Base-by-base conservation (phyloP, 2,329 filamentous ascomycete genomes). In the Trichoderma gracile region DNA sequence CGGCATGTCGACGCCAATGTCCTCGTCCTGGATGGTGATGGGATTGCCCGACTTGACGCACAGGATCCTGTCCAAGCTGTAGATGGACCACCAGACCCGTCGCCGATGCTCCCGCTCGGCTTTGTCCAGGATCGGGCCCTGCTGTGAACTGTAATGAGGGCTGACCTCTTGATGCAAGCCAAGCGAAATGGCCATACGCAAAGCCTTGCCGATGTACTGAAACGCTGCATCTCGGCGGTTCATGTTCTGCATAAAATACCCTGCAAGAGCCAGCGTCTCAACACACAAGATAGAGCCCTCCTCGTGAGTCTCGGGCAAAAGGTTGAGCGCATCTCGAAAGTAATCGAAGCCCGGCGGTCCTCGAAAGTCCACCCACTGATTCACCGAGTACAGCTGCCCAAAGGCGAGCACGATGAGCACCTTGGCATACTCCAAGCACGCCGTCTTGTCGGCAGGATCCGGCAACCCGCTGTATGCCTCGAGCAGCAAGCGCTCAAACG, bases 241-340 rank as follows among this genome's bases (percentile, higher is more conserved):
- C 66, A 85, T 76, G 65, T 84, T 85, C 66, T 85, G 83, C 78
- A 86, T 80, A 47, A 84, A 86, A 68, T 85, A 85, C 15, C 82
- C 82, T 1, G 83, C 78, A 53, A 84, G 78, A 9, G 81, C 81
- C 8, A 86, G 73, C 1, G 84, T 82, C 69, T 85, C 83, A 2
- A 85, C 82, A 47, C 83, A 84, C 19, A 82, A 73, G 2, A 85
- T 78, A 0, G 82, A 84, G 0, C 81, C 82, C 57, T 84, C 79
- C 67, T 85, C 83, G 62, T 86, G 81, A 2, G 83, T 78, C 53
- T 85, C 82, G 0, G 84, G 84, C 21, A 86, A 74, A 5, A 84
- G 78, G 27, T 79, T 78, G 27, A 85, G 67, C 0, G 83, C 81
- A 59, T 81, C 77, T 21, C 79, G 79, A 70, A 86, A 86, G 66